These are phyloP conservation scores for Auriculariales sp. DNA, from an alignment of 768 basidiomycete species.

Conservation along the genomic window DNA sequence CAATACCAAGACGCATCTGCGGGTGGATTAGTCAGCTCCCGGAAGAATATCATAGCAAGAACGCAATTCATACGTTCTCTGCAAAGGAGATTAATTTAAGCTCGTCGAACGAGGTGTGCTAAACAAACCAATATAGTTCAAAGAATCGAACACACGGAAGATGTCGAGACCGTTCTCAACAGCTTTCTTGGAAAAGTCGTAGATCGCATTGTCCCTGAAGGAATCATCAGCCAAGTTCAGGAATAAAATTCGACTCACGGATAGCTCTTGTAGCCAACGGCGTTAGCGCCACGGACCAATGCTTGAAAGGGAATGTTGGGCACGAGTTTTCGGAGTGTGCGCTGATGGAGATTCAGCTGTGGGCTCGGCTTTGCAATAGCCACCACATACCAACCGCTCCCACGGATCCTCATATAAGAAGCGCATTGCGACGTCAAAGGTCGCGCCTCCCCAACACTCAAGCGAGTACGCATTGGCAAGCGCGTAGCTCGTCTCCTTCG, in stretches of 20 bases:
- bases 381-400: slow-evolving; percentile 69
- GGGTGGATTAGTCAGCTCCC: background rate
- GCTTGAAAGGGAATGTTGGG: slow-evolving; percentile 99
- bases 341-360: slow-evolving; percentile 24
- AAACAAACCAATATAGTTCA: slow-evolving; percentile 88
- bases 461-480: slow-evolving; percentile 90
- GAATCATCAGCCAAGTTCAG: slow-evolving; percentile 8
- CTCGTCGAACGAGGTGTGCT: background rate
- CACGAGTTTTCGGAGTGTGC: slow-evolving; percentile 84
- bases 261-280: slow-evolving; percentile 97
- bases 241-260: slow-evolving; percentile 41
- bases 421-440: slow-evolving; percentile 97
- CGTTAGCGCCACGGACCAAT: slow-evolving; percentile 95
- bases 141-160: slow-evolving; percentile 97
- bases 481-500: slow-evolving; percentile 92
- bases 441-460: slow-evolving; percentile 99
- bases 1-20: slow-evolving; percentile 94
- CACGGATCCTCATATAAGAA: slow-evolving; percentile 99
- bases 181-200: slow-evolving; percentile 98
- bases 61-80: slow-evolving; percentile 74
- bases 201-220: slow-evolving; percentile 87
- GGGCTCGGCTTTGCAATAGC: background rate
- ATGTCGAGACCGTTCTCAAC: slow-evolving; percentile 99
- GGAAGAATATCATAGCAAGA: background rate
- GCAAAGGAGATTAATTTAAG: slow-evolving; percentile 7